These are phyloP conservation scores for Priceomyces fermenticarens DNA, from an alignment of 805 yeast species.

Conservation along the genomic window DNA sequence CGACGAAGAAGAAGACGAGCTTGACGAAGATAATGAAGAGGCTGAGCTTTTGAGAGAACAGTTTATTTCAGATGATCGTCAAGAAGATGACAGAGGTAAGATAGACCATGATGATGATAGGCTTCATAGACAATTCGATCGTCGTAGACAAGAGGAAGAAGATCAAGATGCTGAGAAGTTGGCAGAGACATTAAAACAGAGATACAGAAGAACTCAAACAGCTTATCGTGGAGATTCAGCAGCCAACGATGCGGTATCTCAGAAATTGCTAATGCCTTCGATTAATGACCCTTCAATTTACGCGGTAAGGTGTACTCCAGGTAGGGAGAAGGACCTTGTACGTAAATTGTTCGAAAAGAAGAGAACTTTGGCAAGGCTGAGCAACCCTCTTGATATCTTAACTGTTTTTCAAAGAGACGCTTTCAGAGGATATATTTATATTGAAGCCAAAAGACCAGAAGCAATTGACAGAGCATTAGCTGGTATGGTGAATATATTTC, in stretches of 20 bases:
- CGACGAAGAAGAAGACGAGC: constrained; percentile 91
- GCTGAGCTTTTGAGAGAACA: constrained; percentile 86
- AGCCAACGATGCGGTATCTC: constrained; percentile 66
- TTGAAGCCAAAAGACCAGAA: constrained; percentile 91
- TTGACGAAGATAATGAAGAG: constrained; percentile 86
- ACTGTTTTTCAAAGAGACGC: constrained; percentile 94
- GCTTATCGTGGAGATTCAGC: constrained; percentile 84
- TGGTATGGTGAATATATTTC: constrained; percentile 85
- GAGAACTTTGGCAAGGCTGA: constrained; percentile 69
- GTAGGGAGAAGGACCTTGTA: constrained; percentile 88
- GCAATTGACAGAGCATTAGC: constrained; percentile 86
- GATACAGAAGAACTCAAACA: constrained; percentile 84
- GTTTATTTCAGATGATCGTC: constrained; percentile 74
- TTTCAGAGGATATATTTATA: constrained; percentile 85
- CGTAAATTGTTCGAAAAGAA: constrained; percentile 81
- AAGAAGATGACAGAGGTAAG: constrained; percentile 56
- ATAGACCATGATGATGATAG: constrained; percentile 58
- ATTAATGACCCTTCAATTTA: constrained; percentile 95
- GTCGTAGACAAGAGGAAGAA: constrained; percentile 77
- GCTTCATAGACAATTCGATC: constrained; percentile 87
- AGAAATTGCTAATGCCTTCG: constrained; percentile 88
- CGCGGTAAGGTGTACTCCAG: constrained; percentile 92
- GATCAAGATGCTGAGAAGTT: constrained; percentile 94
- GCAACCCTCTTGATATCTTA: constrained; percentile 75
- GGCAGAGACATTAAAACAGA: constrained; percentile 87